Conservation (phyloP, 257 asterid genomes). For the Nicotiana undulata region DNA sequence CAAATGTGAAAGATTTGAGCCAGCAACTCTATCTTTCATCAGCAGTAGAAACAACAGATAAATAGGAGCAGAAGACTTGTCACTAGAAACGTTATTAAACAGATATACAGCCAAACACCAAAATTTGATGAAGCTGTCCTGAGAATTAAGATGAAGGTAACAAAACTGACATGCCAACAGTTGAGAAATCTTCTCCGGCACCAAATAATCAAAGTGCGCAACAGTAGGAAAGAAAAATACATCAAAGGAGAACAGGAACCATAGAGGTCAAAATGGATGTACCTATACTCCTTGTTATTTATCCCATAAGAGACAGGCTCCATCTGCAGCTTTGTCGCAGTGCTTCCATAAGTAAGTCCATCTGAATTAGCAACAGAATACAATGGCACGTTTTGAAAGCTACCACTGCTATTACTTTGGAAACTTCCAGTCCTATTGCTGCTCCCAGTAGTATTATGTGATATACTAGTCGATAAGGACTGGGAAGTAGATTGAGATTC, state of each 20-base stretch:
- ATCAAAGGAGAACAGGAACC: neutral
- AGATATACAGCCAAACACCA: neutral
- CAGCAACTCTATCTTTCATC: neutral
- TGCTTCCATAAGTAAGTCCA: slow-evolving; percentile 53
- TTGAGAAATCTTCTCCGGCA: neutral
- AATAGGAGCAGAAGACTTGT: neutral
- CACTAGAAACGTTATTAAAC: neutral
- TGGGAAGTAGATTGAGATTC: slow-evolving; percentile 87
- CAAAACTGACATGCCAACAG: neutral
- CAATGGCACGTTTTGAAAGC: slow-evolving; percentile 53
- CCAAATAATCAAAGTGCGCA: neutral
- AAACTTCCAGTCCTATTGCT: slow-evolving; percentile 40
- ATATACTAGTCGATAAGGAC: slow-evolving; percentile 56
- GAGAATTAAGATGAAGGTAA: neutral
- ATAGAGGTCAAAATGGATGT: slow-evolving; percentile 2
- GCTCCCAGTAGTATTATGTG: slow-evolving; percentile 54
- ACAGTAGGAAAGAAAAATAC: neutral
- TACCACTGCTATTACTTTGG: slow-evolving; percentile 46
- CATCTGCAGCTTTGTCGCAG: slow-evolving; percentile 58
- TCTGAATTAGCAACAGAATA: slow-evolving; percentile 55
- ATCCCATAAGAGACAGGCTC: slow-evolving; percentile 60
- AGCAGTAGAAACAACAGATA: neutral
- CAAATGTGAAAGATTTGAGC: neutral
- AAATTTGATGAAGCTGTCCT: neutral
- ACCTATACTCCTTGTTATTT: slow-evolving; percentile 75